Evolutionary conservation across 495 filamentous ascomycete genomes (phyloP).

Genomic region (Aspergillus steynii): DNA sequence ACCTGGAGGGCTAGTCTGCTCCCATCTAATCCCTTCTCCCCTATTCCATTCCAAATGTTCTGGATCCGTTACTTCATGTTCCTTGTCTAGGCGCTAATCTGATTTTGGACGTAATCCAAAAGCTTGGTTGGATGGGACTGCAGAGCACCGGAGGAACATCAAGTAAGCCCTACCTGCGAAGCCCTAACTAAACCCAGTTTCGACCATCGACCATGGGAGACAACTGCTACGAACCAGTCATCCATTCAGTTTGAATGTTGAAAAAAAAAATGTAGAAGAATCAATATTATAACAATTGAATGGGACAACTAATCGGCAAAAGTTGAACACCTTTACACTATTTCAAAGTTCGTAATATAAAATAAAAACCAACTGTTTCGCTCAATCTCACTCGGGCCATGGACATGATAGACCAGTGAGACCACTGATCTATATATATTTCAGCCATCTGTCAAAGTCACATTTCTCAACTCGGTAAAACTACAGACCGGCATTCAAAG

Average conservation of each 20-base stretch:
- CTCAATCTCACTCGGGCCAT: too few relatives aligned
- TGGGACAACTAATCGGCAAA: too few relatives aligned
- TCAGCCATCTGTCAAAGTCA: too few relatives aligned
- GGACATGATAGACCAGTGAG: too few relatives aligned
- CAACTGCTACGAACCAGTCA: neutral
- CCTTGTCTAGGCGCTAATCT: neutral
- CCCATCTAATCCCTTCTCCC: neutral
- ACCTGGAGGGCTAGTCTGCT: neutral
- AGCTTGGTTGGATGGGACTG: neutral
- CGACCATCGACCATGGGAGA: neutral
- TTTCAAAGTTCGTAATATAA: too few relatives aligned
- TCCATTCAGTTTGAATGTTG: neutral
- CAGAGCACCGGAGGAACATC: neutral
- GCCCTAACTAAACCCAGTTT: neutral
- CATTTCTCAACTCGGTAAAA: too few relatives aligned
- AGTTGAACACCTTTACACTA: too few relatives aligned
- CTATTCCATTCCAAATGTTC: neutral
- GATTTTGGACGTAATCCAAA: neutral
- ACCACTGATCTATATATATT: too few relatives aligned
- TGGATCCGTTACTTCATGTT: neutral
- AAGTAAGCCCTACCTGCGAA: neutral
- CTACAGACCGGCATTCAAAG: too few relatives aligned
- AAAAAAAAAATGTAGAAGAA: too few relatives aligned
- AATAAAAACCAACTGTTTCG: too few relatives aligned
- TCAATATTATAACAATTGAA: too few relatives aligned